Percentiles rank a stretch among this genome's conserved stretches.
These are phyloP conservation scores for Globisporangium carolinianum DNA, from an alignment of 352 stramenopile genomes.

Conservation along the genomic window DNA sequence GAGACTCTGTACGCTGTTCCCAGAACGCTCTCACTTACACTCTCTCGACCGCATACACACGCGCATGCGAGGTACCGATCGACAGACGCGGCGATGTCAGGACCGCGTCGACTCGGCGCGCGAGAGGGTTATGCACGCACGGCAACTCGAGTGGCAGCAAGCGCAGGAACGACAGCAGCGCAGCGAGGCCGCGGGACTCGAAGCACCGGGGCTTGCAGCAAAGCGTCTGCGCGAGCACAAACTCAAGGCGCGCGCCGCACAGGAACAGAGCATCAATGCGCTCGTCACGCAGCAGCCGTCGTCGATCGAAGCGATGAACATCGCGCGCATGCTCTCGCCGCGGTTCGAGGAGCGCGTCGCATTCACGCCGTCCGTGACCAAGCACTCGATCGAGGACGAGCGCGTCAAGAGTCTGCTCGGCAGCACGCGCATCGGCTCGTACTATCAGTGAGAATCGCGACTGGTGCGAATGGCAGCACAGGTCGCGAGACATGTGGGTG, in stretches of 20 bases:
- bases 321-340: constrained; percentile 70
- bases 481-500: no score
- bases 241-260: constrained; percentile 26
- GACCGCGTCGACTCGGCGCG: constrained; percentile 32
- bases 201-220: constrained; percentile 31
- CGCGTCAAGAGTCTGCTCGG: constrained; percentile 57
- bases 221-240: constrained; percentile 46
- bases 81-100: constrained; percentile 43
- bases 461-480: no score
- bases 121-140: constrained; percentile 26
- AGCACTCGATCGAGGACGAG: constrained; percentile 49
- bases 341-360: constrained; percentile 55
- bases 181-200: constrained; percentile 22
- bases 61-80: no score
- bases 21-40: neutral
- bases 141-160: constrained; percentile 16
- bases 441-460: constrained; percentile 39
- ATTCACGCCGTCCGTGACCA: constrained; percentile 40
- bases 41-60: neutral
- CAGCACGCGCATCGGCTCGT: constrained; percentile 41
- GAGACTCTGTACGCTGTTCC: no score
- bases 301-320: constrained; percentile 76
- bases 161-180: constrained; percentile 26
- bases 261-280: constrained; percentile 49
- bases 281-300: constrained; percentile 67